Conservation (phyloP, 495 filamentous ascomycete species). For the Xylaria castorea region DNA sequence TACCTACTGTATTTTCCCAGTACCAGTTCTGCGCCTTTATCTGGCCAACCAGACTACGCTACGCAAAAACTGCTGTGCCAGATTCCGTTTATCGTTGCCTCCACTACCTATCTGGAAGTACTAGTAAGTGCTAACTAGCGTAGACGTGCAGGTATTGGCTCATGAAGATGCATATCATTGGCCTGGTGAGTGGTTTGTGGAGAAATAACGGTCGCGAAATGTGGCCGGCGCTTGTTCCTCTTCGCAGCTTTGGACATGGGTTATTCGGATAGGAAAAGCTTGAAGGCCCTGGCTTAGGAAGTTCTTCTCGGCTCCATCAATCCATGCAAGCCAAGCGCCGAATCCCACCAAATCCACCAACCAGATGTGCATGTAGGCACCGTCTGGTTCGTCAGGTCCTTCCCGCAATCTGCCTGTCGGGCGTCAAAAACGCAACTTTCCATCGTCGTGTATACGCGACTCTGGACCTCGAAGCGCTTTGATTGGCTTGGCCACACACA, state of each 20-base stretch:
- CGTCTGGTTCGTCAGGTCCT: constrained; percentile 18
- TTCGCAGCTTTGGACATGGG: background rate
- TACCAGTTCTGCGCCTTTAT: background rate
- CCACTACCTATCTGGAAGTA: no score
- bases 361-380: background rate
- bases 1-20: background rate
- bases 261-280: constrained; percentile 6
- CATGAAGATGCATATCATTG: constrained; percentile 17
- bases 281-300: background rate
- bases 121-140: background rate
- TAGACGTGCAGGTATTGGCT: background rate
- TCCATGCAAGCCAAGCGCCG: constrained; percentile 26
- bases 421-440: constrained; percentile 19
- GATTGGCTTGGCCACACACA: constrained; percentile 8
- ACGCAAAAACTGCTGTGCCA: background rate
- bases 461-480: background rate
- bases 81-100: background rate
- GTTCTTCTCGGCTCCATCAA: background rate
- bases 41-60: background rate
- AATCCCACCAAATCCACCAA: constrained; percentile 11
- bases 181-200: constrained; percentile 5
- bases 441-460: constrained; percentile 19
- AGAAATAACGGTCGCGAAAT: constrained; percentile 5
- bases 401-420: constrained; percentile 17
- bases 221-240: constrained; percentile 18